These are phyloP conservation scores for Vigna reflexopilosa DNA, from an alignment of 306 rosid species.

Conservation along the genomic window DNA sequence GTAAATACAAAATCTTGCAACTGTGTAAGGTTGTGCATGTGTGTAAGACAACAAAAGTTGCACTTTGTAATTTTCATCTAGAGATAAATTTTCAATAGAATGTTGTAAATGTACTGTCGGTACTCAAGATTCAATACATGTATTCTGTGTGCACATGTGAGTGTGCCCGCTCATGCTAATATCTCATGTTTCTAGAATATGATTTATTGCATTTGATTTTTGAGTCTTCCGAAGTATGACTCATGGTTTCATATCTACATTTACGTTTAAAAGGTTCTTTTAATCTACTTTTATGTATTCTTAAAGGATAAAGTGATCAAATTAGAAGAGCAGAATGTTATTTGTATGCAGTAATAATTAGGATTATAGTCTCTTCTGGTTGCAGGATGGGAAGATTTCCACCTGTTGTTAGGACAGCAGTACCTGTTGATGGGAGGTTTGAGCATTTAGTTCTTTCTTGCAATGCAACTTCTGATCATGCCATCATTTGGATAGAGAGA, in stretches of 20 bases:
- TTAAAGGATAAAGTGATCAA: slow-evolving; percentile 15
- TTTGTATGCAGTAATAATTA: slow-evolving; percentile 32
- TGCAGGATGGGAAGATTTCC: slow-evolving; percentile 89
- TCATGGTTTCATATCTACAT: slow-evolving; percentile 12
- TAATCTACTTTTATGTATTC: neutral
- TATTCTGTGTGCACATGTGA: neutral
- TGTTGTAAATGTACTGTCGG: slow-evolving; percentile 1
- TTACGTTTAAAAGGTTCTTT: neutral
- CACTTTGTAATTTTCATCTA: neutral
- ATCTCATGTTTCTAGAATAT: neutral
- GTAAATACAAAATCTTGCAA: neutral
- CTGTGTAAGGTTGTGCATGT: neutral
- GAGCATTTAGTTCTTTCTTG: slow-evolving; percentile 95
- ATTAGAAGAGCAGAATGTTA: slow-evolving; percentile 19
- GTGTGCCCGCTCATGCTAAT: neutral
- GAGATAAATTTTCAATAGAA: slow-evolving; percentile 2
- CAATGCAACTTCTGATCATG: slow-evolving; percentile 85
- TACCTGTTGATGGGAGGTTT: slow-evolving; percentile 97
- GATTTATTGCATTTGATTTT: slow-evolving; percentile 9
- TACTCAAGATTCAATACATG: neutral
- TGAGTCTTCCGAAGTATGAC: neutral
- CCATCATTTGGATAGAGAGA: slow-evolving; percentile 89
- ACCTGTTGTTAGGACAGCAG: slow-evolving; percentile 94
- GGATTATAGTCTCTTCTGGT: slow-evolving; percentile 44
- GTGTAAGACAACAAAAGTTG: neutral